These are phyloP conservation scores for Quercus gilva DNA, from an alignment of 306 rosid species.

Conservation along the genomic window DNA sequence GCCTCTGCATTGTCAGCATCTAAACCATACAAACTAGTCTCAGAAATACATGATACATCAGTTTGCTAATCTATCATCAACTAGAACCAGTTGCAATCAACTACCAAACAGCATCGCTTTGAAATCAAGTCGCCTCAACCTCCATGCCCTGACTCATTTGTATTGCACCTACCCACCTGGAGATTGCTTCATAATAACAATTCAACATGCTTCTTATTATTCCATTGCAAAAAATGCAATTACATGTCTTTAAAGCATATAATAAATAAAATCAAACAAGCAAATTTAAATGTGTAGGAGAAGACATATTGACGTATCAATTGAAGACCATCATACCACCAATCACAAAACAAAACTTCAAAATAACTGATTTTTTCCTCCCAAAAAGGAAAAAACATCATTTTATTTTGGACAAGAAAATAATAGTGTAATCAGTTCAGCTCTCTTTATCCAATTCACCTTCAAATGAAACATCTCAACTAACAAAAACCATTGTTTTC, in stretches of 20 bases:
- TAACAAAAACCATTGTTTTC: slow-evolving; percentile 33
- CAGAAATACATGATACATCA: not conserved
- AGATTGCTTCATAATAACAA: slow-evolving; percentile 29
- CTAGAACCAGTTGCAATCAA: slow-evolving; percentile 28
- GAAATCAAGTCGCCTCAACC: slow-evolving; percentile 43
- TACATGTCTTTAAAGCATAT: not conserved
- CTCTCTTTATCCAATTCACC: slow-evolving; percentile 56
- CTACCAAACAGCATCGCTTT: slow-evolving; percentile 58
- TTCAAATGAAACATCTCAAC: slow-evolving; percentile 53
- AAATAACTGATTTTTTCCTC: not conserved
- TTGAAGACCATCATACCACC: not conserved
- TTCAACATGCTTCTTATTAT: slow-evolving; percentile 27
- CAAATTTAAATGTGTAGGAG: no score
- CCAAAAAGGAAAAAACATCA: no score
- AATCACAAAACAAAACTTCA: not conserved
- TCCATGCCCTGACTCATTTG: slow-evolving; percentile 18
- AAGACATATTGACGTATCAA: no score
- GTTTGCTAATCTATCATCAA: slow-evolving; percentile 36
- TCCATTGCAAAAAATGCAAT: not conserved
- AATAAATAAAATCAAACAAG: not conserved
- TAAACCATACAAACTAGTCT: no score
- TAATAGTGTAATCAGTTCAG: slow-evolving; percentile 45
- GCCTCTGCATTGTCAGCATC: no score
- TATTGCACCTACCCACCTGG: slow-evolving; percentile 25
- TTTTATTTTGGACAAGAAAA: slow-evolving; percentile 14